Evolutionary conservation across 306 rosid genomes (phyloP).

Genomic region (Comarum palustre): DNA sequence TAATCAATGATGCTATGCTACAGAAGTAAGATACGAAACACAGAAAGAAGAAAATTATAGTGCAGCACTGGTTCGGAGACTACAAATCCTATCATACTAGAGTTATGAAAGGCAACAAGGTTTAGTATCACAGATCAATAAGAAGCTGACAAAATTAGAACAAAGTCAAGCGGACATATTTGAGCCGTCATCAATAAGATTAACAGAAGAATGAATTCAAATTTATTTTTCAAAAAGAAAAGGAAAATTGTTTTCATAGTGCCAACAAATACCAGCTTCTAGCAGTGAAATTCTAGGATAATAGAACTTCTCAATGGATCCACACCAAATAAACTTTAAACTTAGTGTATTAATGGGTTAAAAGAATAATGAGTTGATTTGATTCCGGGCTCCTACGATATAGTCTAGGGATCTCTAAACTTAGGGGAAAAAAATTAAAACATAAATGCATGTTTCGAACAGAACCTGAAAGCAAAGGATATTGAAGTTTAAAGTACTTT

Average conservation of each 20-base stretch:
- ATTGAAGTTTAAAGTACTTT: neutral
- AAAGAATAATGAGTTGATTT: neutral
- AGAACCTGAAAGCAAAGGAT: conserved; percentile 6
- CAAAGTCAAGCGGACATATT: neutral
- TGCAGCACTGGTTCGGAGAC: conserved; percentile 3
- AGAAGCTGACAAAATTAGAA: neutral
- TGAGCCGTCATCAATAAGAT: neutral
- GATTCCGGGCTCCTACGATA: neutral
- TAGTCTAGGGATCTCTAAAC: neutral
- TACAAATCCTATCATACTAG: neutral
- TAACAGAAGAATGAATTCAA: neutral
- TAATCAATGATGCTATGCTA: conserved; percentile 12
- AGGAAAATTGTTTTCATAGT: neutral
- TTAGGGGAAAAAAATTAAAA: too few relatives aligned
- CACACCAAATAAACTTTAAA: neutral
- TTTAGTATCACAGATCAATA: neutral
- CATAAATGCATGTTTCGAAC: neutral
- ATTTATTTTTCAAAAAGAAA: neutral
- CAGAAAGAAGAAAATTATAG: neutral
- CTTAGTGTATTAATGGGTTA: neutral
- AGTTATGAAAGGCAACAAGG: conserved; percentile 1
- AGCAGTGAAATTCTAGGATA: neutral
- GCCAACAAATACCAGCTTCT: neutral
- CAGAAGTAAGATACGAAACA: neutral
- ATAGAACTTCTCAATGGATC: neutral